Evolutionary conservation across 2,329 filamentous ascomycete genomes (phyloP), one percentile per base, ranked within the genome.

Genomic region (Diplodia corticola): DNA sequence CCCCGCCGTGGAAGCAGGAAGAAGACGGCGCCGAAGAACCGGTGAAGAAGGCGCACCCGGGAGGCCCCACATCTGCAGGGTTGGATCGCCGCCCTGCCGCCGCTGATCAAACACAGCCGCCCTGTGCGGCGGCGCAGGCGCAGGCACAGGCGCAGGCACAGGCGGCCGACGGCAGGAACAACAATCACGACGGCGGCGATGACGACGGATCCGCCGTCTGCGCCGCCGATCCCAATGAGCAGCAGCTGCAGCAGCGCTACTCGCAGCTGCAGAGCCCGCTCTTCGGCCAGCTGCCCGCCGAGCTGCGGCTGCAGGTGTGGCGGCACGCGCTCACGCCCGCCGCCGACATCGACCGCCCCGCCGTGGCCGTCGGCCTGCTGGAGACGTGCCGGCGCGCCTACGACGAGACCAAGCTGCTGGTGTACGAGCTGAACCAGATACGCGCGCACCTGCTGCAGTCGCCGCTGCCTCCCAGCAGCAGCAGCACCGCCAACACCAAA

Each of bases 181-280:
- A 35, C 30, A 10, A 33, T n/a, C n/a, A n/a, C n/a, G n/a, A n/a
- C n/a, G n/a, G n/a, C n/a, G n/a, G n/a, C n/a, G n/a, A n/a, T n/a
- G n/a, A n/a, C n/a, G n/a, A n/a, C n/a, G n/a, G n/a, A 10, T 35
- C 33, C 12, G 33, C 35, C 35, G 57, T 17, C 28, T 2, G n/a
- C n/a, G n/a, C 12, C 5, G 28, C 4, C 28, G 57, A 61, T 61
- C 57, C 37, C 44, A 49, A 61, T 61, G n/a, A 30, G 9, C 6
- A 35, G 9, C 10, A 35, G 9, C n/a, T 10, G 1, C 33, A 7
- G 10, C 33, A n/a, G 33, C 12, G 40, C 13, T 61, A 61, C 24
- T 17, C 9, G 26, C 57, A 61, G 28, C 28, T 35, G 40, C 40
- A 61, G 57, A 61, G 57, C 57, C 57, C 57, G 57, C 57, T 61